Base-by-base conservation (phyloP, 2,329 filamentous ascomycete species). In the Tolypocladium amazonense region DNA sequence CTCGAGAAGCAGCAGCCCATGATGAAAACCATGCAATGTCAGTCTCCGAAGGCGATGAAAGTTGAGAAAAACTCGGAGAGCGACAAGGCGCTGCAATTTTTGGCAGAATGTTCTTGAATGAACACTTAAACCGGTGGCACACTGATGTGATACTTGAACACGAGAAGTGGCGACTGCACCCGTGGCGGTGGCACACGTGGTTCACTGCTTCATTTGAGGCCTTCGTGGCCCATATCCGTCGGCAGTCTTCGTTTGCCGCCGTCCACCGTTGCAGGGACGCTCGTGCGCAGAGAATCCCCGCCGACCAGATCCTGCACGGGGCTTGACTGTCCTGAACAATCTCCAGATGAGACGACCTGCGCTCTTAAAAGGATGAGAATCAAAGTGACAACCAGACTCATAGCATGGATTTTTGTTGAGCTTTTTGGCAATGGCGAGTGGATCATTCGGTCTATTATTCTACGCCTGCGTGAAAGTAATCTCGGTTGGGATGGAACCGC, bases 1-100 rank as follows among this genome's bases (percentile, higher is more conserved):
- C 62, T 61, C 39, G 27, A 57, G 15, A 58, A 54, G 18, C 62
- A 62, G 14, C 61, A 55, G 38, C 58, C 58, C 58, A 59, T 59
- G 27, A 25, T 56, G 39, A 50, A 35, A 30, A n/a, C 9, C 5
- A 20, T 11, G 11, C 18, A 11, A 33, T 41, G 18, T 30, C 23
- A 25, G 33, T 5, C 11, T 12, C 18, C 8, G 30, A 53, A 2
- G 8, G 6, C 2, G 3, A 23, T 20, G 20, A 35, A 11, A 4
- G n/a, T 30, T 30, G n/a, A 23, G 20, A 18, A 35, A 20, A 18
- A 5, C 9, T 35, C 18, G 6, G 30, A 35, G 12, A 20, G 18
- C 9, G 30, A 53, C 8, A 30, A 12, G 1, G 2, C 12, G 23
- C 1, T n/a, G 8, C 50, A 23, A 14, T 8, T n/a, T 15, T 23